phyloP scores from a whole-genome alignment of 2,329 filamentous ascomycete species.

The Tolypocladium ovalisporum region DNA sequence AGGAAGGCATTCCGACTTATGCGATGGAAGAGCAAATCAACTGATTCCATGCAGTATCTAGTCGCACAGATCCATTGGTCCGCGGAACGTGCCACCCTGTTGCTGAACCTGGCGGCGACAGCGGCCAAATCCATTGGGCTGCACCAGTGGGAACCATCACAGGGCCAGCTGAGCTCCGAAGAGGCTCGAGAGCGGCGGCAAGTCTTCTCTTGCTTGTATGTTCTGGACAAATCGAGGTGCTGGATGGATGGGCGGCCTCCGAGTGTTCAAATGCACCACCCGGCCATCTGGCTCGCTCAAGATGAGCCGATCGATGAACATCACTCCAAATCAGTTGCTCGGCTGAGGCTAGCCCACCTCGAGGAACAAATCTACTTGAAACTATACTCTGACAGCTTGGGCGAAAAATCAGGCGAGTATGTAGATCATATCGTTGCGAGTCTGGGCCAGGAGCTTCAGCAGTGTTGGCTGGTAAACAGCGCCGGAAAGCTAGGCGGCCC shows the following conservation, averaged over 20 bases:
- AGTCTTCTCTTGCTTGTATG: not conserved
- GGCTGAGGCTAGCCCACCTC: not conserved
- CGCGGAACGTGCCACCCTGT: not conserved
- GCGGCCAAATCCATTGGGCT: not conserved
- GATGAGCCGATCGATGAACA: not conserved
- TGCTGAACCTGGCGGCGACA: not conserved
- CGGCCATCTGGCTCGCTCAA: not conserved
- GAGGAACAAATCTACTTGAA: not conserved
- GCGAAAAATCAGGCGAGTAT: not conserved
- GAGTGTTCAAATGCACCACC: not conserved
- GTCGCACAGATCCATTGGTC: not conserved
- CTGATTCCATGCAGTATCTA: not conserved
- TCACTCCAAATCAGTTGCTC: not conserved
- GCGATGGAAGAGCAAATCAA: not conserved
- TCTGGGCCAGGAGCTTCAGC: not conserved
- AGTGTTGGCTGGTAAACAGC: not conserved
- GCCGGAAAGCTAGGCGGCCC: not conserved
- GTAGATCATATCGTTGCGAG: not conserved
- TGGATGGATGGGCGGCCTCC: not conserved
- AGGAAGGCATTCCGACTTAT: not conserved
- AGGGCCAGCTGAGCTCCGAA: not conserved
- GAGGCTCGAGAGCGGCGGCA: not conserved
- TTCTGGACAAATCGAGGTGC: not conserved
- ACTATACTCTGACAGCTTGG: not conserved
- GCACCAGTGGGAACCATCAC: not conserved